A percentile compares a stretch with the other conserved stretches of the same genome.
phyloP scores from a whole-genome alignment of 495 filamentous ascomycete genomes.

The Aspergillus ellipticus region DNA sequence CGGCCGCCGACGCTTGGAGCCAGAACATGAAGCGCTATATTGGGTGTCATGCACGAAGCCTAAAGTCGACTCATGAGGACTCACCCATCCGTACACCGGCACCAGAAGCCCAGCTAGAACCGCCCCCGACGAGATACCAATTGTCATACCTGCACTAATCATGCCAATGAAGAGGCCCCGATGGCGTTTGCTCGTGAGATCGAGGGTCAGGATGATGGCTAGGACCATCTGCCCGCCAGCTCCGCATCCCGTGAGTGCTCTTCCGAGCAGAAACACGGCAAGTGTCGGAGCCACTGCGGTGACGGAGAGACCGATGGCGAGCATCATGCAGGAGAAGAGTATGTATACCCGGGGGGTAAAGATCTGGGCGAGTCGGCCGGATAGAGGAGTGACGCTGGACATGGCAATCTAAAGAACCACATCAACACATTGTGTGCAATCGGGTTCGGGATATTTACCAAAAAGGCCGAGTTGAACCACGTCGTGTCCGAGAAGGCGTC shows the following conservation, averaged over 20 bases:
- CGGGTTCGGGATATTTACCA: too few species aligned
- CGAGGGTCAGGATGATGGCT: conserved; percentile 64
- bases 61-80: conserved; percentile 15
- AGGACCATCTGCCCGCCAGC: conserved; percentile 64
- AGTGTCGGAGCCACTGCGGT: conserved; percentile 56
- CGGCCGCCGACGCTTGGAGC: conserved; percentile 55
- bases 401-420: conserved; percentile 53
- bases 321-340: conserved; percentile 50
- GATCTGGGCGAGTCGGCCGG: conserved; percentile 62
- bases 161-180: conserved; percentile 69
- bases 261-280: conserved; percentile 59
- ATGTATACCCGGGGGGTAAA: conserved; percentile 63
- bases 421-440: too few species aligned
- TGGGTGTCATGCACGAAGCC: background rate
- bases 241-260: conserved; percentile 61
- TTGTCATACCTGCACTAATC: conserved; percentile 62
- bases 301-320: conserved; percentile 59
- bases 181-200: conserved; percentile 58
- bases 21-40: conserved; percentile 63
- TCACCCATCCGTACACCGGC: conserved; percentile 64
- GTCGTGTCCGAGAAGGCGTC: conserved; percentile 65
- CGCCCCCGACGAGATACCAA: conserved; percentile 66
- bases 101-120: conserved; percentile 64
- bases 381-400: conserved; percentile 62
- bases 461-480: conserved; percentile 73